Evolutionary conservation across 2,329 filamentous ascomycete species (phyloP), one percentile per base, ranked within the genome.

Genomic region (Ophiostoma himal-ulmi): DNA sequence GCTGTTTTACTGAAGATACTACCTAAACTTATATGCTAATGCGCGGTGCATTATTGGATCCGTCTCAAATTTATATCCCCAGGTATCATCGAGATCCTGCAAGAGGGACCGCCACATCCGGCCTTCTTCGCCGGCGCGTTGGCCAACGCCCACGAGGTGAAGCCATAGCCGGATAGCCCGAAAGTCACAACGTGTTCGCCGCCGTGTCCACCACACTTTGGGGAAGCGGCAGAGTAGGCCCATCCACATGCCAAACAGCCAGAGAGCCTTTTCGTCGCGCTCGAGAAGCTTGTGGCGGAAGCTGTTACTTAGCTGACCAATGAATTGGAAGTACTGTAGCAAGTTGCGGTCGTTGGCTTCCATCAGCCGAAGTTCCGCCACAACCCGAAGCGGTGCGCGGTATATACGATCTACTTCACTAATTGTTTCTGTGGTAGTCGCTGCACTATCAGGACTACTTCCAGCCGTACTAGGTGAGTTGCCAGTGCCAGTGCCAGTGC

Each of bases 231-330:
- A 75, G 68, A 76, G 36, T 30, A 75, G 68, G n/a, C 75, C 75
- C 69, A 75, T 72, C 75, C 75, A 76, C 73, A 75, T 75, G 69
- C 75, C 75, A 48, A 74, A 75, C 7, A 75, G 26, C 75, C 75
- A 76, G 34, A 76, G 71, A 1, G 75, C 72, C 54, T 68, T 71
- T 26, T 73, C 71, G 67, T 76, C 74, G n/a, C 75, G 71, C 26
- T 68, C 69, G 5, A 67, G 52, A 17, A 76, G 72, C 65, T 73
- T 72, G 13, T 60, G 26, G 3, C 71, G 72, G 60, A 75, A 74
- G 8, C 68, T 73, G 57, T 36, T 57, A 41, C 70, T 64, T 36
- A 75, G 68, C 70, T 74, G 73, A 54, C 71, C 72, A 20, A 74
- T 34, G 64, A 76, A 75, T 72, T 75, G 74, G 39, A 75, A 73